These are phyloP conservation scores for Xylaria arbuscula DNA, from an alignment of 2,329 filamentous ascomycete species.

Conservation along the genomic window DNA sequence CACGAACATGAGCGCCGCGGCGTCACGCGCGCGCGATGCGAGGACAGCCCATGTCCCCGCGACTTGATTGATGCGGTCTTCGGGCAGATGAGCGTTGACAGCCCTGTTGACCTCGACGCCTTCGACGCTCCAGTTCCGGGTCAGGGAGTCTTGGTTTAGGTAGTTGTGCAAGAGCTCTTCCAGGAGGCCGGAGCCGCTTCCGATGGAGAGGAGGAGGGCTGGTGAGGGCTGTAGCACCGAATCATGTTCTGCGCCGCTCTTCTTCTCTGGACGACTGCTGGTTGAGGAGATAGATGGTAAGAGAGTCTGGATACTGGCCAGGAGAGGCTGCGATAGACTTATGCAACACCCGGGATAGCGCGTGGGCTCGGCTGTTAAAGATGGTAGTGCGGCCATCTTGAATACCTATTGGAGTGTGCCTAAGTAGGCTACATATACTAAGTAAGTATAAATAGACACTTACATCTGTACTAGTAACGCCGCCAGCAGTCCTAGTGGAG, in stretches of 20 bases:
- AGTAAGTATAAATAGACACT: too few species aligned
- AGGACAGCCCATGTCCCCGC: constrained; percentile 50
- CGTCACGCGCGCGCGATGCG: constrained; percentile 41
- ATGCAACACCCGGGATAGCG: constrained; percentile 39
- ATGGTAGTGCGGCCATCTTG: constrained; percentile 26
- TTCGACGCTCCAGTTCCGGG: constrained; percentile 33
- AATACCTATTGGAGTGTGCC: background rate
- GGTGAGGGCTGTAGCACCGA: background rate
- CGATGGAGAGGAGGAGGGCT: constrained; percentile 39
- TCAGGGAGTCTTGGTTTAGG: background rate
- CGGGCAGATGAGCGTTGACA: constrained; percentile 36
- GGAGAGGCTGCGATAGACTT: constrained; percentile 35
- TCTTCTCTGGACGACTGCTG: background rate
- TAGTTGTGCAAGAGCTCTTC: constrained; percentile 36
- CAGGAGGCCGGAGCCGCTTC: constrained; percentile 41
- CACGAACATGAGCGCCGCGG: constrained; percentile 48
- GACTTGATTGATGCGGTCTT: constrained; percentile 44
- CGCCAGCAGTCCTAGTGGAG: background rate
- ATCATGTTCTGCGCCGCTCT: background rate
- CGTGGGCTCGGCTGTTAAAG: constrained; percentile 26
- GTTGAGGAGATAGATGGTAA: background rate
- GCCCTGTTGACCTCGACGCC: constrained; percentile 37
- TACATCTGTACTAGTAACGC: too few species aligned
- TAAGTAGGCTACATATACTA: background rate
- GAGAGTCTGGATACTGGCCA: constrained; percentile 23